A percentile compares a stretch with the other conserved stretches of the same genome.
Conservation (phyloP, 352 stramenopile genomes). For the Peronosclerospora sorghi region DNA sequence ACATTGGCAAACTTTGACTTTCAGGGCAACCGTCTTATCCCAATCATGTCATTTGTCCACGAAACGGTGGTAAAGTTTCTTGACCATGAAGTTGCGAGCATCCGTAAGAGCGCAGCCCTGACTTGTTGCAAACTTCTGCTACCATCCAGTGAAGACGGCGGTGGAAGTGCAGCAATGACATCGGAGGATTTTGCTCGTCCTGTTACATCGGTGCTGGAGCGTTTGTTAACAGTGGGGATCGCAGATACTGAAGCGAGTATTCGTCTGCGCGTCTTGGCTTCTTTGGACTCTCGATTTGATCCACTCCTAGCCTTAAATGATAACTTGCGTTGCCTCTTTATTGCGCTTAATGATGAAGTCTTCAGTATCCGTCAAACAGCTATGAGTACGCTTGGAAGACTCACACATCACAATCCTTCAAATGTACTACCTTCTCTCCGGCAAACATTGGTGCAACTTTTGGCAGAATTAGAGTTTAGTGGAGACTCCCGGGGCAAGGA, state of each 20-base stretch:
- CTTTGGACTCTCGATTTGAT: conserved; percentile 74
- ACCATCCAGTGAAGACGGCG: conserved; percentile 49
- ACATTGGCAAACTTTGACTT: conserved; percentile 83
- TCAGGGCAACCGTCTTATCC: conserved; percentile 72
- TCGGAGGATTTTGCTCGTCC: conserved; percentile 63
- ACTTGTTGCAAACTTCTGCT: conserved; percentile 82
- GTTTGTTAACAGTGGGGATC: conserved; percentile 74
- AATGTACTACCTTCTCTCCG: conserved; percentile 71
- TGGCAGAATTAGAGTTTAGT: conserved; percentile 79
- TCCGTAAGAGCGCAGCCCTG: conserved; percentile 79
- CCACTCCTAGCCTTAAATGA: conserved; percentile 70
- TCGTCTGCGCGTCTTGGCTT: conserved; percentile 66
- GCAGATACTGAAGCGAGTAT: conserved; percentile 81
- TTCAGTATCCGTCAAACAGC: conserved; percentile 83
- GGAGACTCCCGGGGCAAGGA: conserved; percentile 74
- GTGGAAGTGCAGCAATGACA: conserved; percentile 29
- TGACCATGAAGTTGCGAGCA: conserved; percentile 73
- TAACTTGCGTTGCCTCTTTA: conserved; percentile 79
- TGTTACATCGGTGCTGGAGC: conserved; percentile 67
- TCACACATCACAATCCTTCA: conserved; percentile 81
- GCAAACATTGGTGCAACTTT: conserved; percentile 77
- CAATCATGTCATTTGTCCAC: conserved; percentile 83
- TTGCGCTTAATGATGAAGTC: conserved; percentile 78
- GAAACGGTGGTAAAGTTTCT: conserved; percentile 83
- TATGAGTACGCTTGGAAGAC: conserved; percentile 77